Evolutionary conservation across 495 filamentous ascomycete genomes (phyloP).

Genomic region (Neurospora tetraspora): DNA sequence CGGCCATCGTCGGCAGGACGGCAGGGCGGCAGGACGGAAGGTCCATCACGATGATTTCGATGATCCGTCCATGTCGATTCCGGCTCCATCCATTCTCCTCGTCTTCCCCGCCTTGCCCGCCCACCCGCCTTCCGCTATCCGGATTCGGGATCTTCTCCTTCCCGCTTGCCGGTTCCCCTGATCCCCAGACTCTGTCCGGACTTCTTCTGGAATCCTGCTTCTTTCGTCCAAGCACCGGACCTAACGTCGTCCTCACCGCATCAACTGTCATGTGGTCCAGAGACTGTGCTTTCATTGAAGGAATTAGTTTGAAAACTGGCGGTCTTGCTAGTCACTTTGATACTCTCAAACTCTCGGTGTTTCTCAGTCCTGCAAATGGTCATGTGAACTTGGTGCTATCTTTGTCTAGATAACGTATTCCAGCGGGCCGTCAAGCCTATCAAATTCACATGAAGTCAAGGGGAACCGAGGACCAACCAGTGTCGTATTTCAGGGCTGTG

Average conservation of each 20-base stretch:
- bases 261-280: not conserved
- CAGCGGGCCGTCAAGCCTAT: not conserved
- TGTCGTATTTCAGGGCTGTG: not conserved
- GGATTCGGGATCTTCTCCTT: not conserved
- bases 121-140: not conserved
- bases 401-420: not conserved
- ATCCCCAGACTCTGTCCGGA: not conserved
- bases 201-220: conserved; percentile 1
- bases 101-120: not conserved
- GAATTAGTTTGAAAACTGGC: not conserved
- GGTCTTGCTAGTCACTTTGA: not conserved
- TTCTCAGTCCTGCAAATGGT: not conserved
- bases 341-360: not conserved
- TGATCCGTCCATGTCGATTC: not conserved
- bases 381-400: not conserved
- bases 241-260: not conserved
- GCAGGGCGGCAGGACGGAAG: not conserved
- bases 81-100: not conserved
- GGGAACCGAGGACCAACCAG: not conserved
- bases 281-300: not conserved
- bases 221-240: not conserved
- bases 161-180: not conserved
- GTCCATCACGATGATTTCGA: not conserved
- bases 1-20: not conserved
- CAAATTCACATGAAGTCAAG: not conserved